Conservation (phyloP, 441 rosid species). For the Erodium texanum region DNA sequence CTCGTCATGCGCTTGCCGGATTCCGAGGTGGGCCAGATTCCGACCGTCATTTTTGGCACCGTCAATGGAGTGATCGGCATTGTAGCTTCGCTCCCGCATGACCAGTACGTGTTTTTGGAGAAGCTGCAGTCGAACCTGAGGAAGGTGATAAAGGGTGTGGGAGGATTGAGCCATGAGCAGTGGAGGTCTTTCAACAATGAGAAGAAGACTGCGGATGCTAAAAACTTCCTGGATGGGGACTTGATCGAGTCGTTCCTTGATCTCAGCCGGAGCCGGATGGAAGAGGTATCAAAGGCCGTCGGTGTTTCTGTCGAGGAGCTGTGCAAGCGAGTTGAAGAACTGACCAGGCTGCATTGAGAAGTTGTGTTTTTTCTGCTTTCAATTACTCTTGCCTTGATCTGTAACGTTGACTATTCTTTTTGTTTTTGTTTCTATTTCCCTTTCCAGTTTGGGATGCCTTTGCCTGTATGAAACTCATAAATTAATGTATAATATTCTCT, state of each 20-base stretch:
- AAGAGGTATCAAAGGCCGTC: slow-evolving; percentile 65
- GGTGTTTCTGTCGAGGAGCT: slow-evolving; percentile 73
- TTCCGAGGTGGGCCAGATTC: slow-evolving; percentile 82
- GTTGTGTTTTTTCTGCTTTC: not conserved
- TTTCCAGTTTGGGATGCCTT: not conserved
- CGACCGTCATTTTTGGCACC: slow-evolving; percentile 72
- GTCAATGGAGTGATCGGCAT: slow-evolving; percentile 93
- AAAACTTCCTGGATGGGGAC: slow-evolving; percentile 77
- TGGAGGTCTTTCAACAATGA: slow-evolving; percentile 95
- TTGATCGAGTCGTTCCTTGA: slow-evolving; percentile 81
- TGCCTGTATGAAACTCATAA: not conserved
- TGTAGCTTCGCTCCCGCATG: slow-evolving; percentile 80
- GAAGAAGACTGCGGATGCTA: slow-evolving; percentile 71
- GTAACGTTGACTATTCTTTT: not conserved
- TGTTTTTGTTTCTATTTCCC: not conserved
- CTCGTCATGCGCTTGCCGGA: slow-evolving; percentile 95
- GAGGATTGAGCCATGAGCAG: slow-evolving; percentile 84
- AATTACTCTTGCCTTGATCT: not conserved
- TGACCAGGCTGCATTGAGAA: slow-evolving; percentile 73
- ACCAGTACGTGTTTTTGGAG: slow-evolving; percentile 64
- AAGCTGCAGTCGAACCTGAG: slow-evolving; percentile 71
- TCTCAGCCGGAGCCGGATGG: slow-evolving; percentile 66
- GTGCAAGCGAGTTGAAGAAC: slow-evolving; percentile 78
- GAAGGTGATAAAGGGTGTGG: slow-evolving; percentile 86
- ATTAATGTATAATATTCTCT: not conserved